Evolutionary conservation across 768 basidiomycete genomes (phyloP), one percentile per base, ranked within the genome.

Genomic region (Pleurotus sapidus): DNA sequence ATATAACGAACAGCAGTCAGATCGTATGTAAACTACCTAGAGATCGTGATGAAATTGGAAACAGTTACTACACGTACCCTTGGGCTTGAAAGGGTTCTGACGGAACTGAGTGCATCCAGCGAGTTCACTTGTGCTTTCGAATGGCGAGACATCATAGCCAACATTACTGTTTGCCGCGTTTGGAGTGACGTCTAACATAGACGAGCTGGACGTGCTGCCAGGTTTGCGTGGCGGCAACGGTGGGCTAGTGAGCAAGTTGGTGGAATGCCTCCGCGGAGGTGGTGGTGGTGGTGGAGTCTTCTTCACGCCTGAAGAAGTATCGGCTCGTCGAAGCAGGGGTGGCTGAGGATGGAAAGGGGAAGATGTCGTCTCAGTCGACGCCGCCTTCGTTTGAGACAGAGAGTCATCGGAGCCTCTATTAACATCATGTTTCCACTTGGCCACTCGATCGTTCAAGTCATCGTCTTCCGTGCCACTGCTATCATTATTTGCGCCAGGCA

Each of bases 1-100:
- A 34, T 34, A 34, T 11, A 34, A 11, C 8, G 30, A 34, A 7
- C 30, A 34, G 30, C 30, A 34, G 8, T 34, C 30, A 34, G 30
- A 34, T 34, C 9, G 9, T 34, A 34, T 34, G 30, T 54, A 20
- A 40, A 20, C 18, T 6, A 45, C n/a, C 20, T 54, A 54, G 14
- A 54, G 23, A 14, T 42, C 51, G 18, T 54, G 51, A 63, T 86
- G 84, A 65, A 75, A 71, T 69, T 83, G 78, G 63, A 83, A 82
- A 68, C 88, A 91, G 61, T 83, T 85, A 60, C 75, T 84, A 69
- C 88, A 88, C 72, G 83, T 75, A 5, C 86, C 86, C 65, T 78
- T 77, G 46, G 77, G 74, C 70, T 88, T 85, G 73, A 85, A 84
- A 43, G 83, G 83, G 65, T 84, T 84, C 71, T 88, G 86, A 64